A percentile compares a stretch with the other conserved stretches of the same genome.
Evolutionary conservation across 306 rosid genomes (phyloP).

Genomic region (Quercus suber): DNA sequence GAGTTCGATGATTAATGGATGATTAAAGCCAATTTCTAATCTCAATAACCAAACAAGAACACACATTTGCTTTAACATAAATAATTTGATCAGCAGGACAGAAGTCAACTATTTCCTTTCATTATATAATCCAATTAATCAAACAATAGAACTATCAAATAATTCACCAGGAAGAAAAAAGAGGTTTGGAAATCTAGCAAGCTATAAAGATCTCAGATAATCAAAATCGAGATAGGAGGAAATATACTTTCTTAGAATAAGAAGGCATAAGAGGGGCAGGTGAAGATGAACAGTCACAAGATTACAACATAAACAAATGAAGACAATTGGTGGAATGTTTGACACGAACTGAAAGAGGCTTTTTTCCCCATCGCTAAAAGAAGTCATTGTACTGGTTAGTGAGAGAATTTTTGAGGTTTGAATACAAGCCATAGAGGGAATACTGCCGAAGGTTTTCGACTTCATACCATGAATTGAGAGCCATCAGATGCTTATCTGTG

Average conservation of each 20-base stretch:
- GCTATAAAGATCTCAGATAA: not conserved
- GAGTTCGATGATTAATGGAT: not conserved
- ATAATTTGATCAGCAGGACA: not conserved
- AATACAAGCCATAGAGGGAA: slow-evolving; percentile 63
- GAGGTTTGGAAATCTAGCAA: not conserved
- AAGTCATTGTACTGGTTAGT: slow-evolving; percentile 55
- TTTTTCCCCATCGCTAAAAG: slow-evolving; percentile 22
- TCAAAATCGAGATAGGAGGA: not conserved
- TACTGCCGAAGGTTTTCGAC: slow-evolving; percentile 63
- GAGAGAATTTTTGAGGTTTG: slow-evolving; percentile 63
- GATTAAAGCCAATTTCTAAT: not conserved
- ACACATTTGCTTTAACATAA: not conserved
- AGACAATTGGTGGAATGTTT: not conserved
- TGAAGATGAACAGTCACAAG: not conserved
- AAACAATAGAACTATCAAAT: not conserved
- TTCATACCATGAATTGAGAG: slow-evolving; percentile 73
- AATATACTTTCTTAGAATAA: not conserved
- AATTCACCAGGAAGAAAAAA: not conserved
- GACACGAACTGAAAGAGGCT: not conserved
- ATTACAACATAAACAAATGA: slow-evolving; percentile 13
- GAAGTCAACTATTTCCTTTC: not conserved
- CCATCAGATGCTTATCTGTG: slow-evolving; percentile 64
- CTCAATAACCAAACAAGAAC: not conserved
- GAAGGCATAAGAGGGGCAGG: not conserved
- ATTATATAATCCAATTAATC: too few species aligned